Evolutionary conservation across 2,329 filamentous ascomycete genomes (phyloP), one percentile per base, ranked within the genome.

Genomic region (Colletotrichum incanum): DNA sequence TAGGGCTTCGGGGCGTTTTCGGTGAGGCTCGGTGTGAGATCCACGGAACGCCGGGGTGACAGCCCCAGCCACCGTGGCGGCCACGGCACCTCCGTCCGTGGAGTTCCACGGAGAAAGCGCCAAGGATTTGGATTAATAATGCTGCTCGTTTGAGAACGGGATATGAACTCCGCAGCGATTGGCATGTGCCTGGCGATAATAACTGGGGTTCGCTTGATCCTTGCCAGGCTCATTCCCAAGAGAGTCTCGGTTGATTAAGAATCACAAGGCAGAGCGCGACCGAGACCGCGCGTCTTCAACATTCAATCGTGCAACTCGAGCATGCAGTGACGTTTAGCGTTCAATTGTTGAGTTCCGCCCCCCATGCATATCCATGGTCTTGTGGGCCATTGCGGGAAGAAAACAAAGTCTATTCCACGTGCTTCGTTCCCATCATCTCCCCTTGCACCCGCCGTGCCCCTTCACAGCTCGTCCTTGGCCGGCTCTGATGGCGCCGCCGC

Each of bases 401-500:
- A 23, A 28, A 63, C 45, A 37, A 37, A 56, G n/a, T 47, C 37
- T 34, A 34, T 16, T 55, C 23, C 34, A 26, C 18, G 39, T n/a
- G 49, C n/a, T 20, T 52, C 37, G 14, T 2, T 8, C 20, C 54
- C 31, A 16, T 50, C 41, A 20, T 39, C 18, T 37, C 12, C n/a
- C 14, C 4, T 45, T n/a, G 28, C 18, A 11, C 4, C 61, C 18
- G 14, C 8, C 11, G 18, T 3, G 3, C 49, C 23, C 23, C n/a
- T 59, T 62, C 18, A 72, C 58, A 71, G 16, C 41, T 71, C 64
- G 28, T 72, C 69, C 59, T 68, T 59, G 59, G 26, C 61, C 49
- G 56, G 41, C 41, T 60, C 16, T 1, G 56, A 65, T 50, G 60
- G 31, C 54, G 28, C 45, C 18, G 63, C 37, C 41, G 45, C 28